Evolutionary conservation across 306 rosid species (phyloP).

Genomic region (Malus fusca): DNA sequence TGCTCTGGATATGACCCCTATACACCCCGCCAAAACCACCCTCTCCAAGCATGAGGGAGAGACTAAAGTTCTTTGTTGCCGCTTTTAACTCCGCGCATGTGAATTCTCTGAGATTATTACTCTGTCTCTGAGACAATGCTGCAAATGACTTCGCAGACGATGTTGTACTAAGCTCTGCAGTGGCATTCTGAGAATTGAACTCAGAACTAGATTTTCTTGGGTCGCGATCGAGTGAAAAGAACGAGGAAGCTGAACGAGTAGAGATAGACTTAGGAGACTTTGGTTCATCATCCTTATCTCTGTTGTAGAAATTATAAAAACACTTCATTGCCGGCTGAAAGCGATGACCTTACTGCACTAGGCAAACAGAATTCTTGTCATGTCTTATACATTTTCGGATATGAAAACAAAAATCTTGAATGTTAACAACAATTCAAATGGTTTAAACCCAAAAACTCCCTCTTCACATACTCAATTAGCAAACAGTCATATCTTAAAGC

Average conservation of each 20-base stretch:
- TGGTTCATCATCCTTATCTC: constrained; percentile 23
- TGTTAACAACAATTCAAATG: background rate
- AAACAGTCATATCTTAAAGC: background rate
- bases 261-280: constrained; percentile 30
- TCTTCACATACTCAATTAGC: background rate
- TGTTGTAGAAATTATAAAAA: constrained; percentile 18
- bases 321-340: constrained; percentile 39
- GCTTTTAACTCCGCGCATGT: constrained; percentile 46
- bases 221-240: constrained; percentile 36
- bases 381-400: background rate
- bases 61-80: constrained; percentile 52
- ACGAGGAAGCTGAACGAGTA: constrained; percentile 20
- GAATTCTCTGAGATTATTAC: constrained; percentile 48
- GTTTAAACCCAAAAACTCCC: background rate
- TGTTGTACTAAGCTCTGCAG: constrained; percentile 34
- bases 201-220: constrained; percentile 35
- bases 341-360: constrained; percentile 21
- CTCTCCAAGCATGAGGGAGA: constrained; percentile 52
- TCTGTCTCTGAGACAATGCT: constrained; percentile 39
- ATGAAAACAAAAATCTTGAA: background rate
- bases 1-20: constrained; percentile 31
- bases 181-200: constrained; percentile 37
- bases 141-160: constrained; percentile 45
- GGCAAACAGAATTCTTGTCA: background rate
- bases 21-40: constrained; percentile 60